A percentile compares a stretch with the other conserved stretches of the same genome.
Evolutionary conservation across 2,329 filamentous ascomycete species (phyloP).

Genomic region (Fusarium newnesense): DNA sequence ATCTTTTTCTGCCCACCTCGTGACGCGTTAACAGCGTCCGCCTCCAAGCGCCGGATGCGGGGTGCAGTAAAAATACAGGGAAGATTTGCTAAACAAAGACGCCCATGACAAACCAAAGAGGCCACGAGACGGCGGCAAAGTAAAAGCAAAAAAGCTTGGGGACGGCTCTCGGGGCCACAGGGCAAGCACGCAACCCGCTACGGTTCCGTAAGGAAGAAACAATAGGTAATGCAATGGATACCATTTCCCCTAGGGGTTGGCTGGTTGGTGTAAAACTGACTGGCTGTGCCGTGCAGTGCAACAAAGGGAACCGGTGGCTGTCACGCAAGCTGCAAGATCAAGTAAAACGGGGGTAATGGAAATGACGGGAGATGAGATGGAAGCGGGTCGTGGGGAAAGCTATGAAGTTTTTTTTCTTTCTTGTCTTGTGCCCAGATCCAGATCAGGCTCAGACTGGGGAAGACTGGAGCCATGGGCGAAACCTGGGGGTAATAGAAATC

Average conservation of each 20-base stretch:
- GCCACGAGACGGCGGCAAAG: slow-evolving; percentile 40
- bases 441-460: slow-evolving; percentile 31
- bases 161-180: slow-evolving; percentile 23
- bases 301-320: slow-evolving; percentile 41
- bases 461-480: slow-evolving; percentile 36
- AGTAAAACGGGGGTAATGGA: slow-evolving; percentile 52
- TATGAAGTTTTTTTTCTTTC: slow-evolving; percentile 24
- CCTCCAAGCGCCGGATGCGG: slow-evolving; percentile 42
- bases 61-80: slow-evolving; percentile 38
- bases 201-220: not conserved
- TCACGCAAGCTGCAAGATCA: slow-evolving; percentile 49
- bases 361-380: slow-evolving; percentile 26
- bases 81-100: slow-evolving; percentile 42
- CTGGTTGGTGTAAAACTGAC: slow-evolving; percentile 18
- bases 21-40: slow-evolving; percentile 41
- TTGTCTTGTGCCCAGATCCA: slow-evolving; percentile 14
- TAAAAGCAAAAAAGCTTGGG: slow-evolving; percentile 11
- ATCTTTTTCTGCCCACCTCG: slow-evolving; percentile 40
- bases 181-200: slow-evolving; percentile 30
- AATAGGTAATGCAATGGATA: slow-evolving; percentile 25
- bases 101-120: slow-evolving; percentile 43
- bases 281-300: slow-evolving; percentile 24
- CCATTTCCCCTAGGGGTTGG: slow-evolving; percentile 36
- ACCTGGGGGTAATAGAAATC: slow-evolving; percentile 53
- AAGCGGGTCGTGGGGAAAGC: slow-evolving; percentile 35